Percentiles rank a stretch among this genome's conserved stretches.
phyloP scores from a whole-genome alignment of 208 protist species.

The Trypanosoma brucei region DNA sequence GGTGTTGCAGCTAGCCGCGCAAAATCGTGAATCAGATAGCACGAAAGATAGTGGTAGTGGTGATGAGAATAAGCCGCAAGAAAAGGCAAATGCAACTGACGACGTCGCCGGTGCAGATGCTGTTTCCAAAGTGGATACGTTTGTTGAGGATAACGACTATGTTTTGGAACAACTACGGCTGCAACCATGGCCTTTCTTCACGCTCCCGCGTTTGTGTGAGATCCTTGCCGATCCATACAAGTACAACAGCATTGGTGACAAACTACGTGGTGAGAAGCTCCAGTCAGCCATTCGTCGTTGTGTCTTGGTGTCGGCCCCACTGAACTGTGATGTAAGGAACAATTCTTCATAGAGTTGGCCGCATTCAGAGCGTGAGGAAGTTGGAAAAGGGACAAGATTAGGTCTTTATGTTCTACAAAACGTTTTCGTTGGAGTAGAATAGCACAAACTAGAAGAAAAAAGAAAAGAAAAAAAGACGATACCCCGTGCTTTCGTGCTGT shows the following conservation, averaged over 20 bases:
- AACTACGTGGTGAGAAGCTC: conserved; percentile 58
- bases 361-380: no score
- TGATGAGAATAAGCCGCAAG: background rate
- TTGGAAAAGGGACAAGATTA: no score
- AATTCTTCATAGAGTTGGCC: background rate
- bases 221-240: conserved; percentile 54
- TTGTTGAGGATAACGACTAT: conserved; percentile 78
- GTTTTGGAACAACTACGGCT: conserved; percentile 62
- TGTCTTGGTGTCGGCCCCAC: conserved; percentile 59
- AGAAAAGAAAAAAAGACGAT: no score
- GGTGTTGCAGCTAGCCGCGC: conserved; percentile 39
- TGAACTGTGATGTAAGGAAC: background rate
- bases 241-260: conserved; percentile 17
- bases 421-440: no score
- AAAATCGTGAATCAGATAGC: conserved; percentile 23
- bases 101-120: background rate
- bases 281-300: conserved; percentile 71
- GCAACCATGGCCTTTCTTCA: conserved; percentile 68
- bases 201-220: conserved; percentile 63
- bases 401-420: no score
- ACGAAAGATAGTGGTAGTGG: background rate
- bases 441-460: no score
- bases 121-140: conserved; percentile 28
- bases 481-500: no score
- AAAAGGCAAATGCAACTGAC: background rate